Conservation (phyloP, 164 flowering plant species). For the Sextonia rubra region DNA sequence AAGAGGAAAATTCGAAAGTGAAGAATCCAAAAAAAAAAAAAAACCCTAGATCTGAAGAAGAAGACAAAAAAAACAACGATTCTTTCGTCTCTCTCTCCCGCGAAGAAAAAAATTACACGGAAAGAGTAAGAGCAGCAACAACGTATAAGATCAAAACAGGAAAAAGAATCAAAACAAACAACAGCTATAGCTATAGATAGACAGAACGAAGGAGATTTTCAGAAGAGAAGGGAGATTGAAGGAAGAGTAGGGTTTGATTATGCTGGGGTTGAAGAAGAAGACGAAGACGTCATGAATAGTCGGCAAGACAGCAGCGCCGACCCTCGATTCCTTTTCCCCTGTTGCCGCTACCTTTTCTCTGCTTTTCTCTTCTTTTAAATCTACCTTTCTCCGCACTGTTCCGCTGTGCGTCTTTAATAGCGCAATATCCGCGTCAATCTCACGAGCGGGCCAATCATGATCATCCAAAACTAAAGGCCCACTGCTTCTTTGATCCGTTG, state of each 20-base stretch:
- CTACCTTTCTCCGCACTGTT: background rate
- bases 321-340: slow-evolving; percentile 33
- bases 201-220: slow-evolving; percentile 26
- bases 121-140: slow-evolving; percentile 19
- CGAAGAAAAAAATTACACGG: slow-evolving; percentile 30
- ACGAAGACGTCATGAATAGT: slow-evolving; percentile 43
- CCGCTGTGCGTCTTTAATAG: no score
- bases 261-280: slow-evolving; percentile 14
- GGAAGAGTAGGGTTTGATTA: slow-evolving; percentile 7
- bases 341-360: slow-evolving; percentile 1
- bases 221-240: slow-evolving; percentile 4
- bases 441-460: no score
- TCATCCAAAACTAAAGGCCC: no score
- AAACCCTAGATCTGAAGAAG: slow-evolving; percentile 12
- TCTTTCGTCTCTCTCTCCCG: slow-evolving; percentile 4
- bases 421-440: no score
- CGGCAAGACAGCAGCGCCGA: slow-evolving; percentile 72
- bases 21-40: background rate
- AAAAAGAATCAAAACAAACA: slow-evolving; percentile 21
- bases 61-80: background rate
- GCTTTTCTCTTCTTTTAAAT: background rate
- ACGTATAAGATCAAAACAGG: background rate
- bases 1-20: background rate
- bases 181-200: no score
- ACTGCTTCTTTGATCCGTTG: no score